Conservation (phyloP, 2,329 filamentous ascomycete genomes). For the Aspergillus sp. region DNA sequence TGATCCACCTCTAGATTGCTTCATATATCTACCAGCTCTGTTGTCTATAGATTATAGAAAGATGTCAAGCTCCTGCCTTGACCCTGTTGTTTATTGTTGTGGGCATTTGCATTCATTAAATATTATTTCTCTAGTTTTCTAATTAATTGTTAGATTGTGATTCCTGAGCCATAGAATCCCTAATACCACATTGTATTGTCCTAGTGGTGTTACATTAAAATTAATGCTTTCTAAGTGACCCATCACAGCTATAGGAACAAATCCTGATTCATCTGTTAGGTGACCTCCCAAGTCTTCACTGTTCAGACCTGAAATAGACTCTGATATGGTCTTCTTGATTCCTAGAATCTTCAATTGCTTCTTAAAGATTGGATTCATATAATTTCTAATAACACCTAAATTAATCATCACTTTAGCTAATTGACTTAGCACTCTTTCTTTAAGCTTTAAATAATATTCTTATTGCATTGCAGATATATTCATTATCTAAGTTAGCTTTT, state of each 20-base stretch:
- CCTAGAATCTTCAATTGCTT: neutral
- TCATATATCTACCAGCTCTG: no score
- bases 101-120: neutral
- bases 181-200: neutral
- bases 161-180: neutral
- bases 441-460: no score
- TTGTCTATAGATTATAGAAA: no score
- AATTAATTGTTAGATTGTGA: neutral
- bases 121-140: neutral
- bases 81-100: neutral
- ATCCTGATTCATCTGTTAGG: neutral
- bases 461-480: neutral
- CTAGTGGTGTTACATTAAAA: neutral
- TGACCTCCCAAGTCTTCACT: neutral
- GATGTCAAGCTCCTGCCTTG: no score
- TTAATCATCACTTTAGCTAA: neutral
- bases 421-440: neutral
- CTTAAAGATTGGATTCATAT: neutral
- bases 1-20: no score
- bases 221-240: neutral
- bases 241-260: neutral
- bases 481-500: neutral
- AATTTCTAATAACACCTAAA: neutral
- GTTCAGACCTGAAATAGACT: neutral
- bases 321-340: neutral